Percentiles rank a stretch among this genome's conserved stretches.
phyloP scores from a whole-genome alignment of 176 grass and related monocot genomes.

The Raddia distichophylla region DNA sequence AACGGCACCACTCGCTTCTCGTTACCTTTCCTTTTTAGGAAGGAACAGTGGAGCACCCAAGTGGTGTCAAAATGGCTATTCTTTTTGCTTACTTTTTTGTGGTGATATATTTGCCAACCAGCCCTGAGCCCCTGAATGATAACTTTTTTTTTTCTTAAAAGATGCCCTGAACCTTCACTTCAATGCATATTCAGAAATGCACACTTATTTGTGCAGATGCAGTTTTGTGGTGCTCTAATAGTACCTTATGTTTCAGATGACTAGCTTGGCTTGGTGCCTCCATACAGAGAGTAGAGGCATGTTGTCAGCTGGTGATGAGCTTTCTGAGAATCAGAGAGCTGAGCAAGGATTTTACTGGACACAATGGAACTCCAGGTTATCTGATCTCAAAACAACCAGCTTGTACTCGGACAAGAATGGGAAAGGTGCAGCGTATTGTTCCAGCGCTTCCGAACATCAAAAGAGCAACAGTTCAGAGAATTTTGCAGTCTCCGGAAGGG shows the following conservation, averaged over 20 bases:
- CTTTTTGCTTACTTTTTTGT: not conserved
- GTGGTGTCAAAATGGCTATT: not conserved
- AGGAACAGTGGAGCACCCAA: not conserved
- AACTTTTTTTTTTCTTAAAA: not conserved
- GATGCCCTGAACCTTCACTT: not conserved
- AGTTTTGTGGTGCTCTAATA: conserved; percentile 11
- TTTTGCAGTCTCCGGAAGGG: not conserved
- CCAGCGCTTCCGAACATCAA: not conserved
- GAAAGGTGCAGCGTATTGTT: not conserved
- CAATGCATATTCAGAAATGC: not conserved
- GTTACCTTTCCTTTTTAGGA: not conserved
- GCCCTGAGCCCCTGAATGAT: not conserved
- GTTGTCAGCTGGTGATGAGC: conserved; percentile 30
- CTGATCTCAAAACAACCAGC: not conserved
- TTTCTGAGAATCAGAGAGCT: conserved; percentile 20
- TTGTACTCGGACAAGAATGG: not conserved
- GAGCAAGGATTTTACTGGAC: conserved; percentile 38
- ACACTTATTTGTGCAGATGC: not conserved
- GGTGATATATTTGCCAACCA: not conserved
- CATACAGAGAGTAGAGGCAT: conserved; percentile 31
- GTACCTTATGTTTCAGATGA: conserved; percentile 34
- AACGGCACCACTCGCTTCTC: not conserved
- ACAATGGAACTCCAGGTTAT: conserved; percentile 29
- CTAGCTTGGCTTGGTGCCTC: conserved; percentile 44
- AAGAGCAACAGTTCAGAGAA: not conserved